These are phyloP conservation scores for Zangia roseola DNA, from an alignment of 768 basidiomycete genomes.

Conservation along the genomic window DNA sequence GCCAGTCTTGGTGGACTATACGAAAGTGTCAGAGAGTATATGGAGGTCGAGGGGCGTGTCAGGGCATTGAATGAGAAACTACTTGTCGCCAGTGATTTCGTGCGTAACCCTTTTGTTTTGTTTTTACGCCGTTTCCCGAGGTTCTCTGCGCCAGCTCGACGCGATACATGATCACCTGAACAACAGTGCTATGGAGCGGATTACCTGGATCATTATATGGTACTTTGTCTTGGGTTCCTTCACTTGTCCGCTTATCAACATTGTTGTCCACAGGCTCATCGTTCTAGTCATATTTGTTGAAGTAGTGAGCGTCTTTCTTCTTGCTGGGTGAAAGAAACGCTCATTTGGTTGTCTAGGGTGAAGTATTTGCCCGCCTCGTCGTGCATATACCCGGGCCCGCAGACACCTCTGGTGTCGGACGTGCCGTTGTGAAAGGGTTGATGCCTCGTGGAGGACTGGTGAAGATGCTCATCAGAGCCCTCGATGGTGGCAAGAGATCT, in stretches of 20 bases:
- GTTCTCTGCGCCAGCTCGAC: conserved; percentile 56
- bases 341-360: conserved; percentile 48
- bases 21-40: conserved; percentile 91
- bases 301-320: conserved; percentile 49
- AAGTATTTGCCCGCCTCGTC: conserved; percentile 73
- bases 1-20: conserved; percentile 87
- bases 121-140: neutral
- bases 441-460: conserved; percentile 27
- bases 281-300: conserved; percentile 89
- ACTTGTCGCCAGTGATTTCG: conserved; percentile 84
- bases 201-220: conserved; percentile 81
- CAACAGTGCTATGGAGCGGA: conserved; percentile 84
- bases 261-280: conserved; percentile 64
- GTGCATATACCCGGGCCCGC: conserved; percentile 46
- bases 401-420: neutral
- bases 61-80: conserved; percentile 86
- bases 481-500: conserved; percentile 15
- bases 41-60: conserved; percentile 85
- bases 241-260: conserved; percentile 35
- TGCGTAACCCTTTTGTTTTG: conserved; percentile 38
- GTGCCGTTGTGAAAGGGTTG: conserved; percentile 8
- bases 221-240: conserved; percentile 39
- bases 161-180: conserved; percentile 94
- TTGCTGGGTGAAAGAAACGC: neutral
- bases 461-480: conserved; percentile 15